Base-by-base conservation (phyloP, 169 alveolate genomes). In the Plasmodium coatneyi region DNA sequence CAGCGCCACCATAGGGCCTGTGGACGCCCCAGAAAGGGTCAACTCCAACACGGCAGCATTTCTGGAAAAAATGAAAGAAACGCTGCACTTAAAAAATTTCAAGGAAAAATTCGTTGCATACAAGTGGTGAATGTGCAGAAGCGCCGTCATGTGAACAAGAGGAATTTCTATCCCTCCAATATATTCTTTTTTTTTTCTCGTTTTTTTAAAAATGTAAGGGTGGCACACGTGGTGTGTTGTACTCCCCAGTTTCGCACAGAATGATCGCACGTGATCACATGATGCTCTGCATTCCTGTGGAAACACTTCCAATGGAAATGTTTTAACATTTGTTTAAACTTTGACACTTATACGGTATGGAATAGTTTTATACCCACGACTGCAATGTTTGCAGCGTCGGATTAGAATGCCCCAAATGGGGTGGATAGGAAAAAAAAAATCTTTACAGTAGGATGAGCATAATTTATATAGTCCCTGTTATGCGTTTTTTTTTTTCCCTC, bases 51-150 rank as follows among this genome's bases (percentile, higher is more conserved):
- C 95, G 25, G 80, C 79, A 28, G 52, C 80, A 12, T 91, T 91
- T 71, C 76, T 91, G 43, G 92, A 82, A 91, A 91, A 91, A 78
- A 91, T 91, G 95, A 91, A 91, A 71, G 83, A 25, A 80, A 72
- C 92, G 43, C 81, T 91, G 56, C 95, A 91, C 80, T 52, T 91
- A 25, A 81, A 91, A 82, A 91, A 91, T 52, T 91, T 91, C 71
- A 91, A 91, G 74, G 95, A 91, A 81, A 91, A 91, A 32, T 91
- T 91, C 22, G 84, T 81, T 70, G 81, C 95, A 43, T 91, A 91
- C 82, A 91, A 91, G 52, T 91, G 95, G 95, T 91, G 82, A 86
- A 74, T 28, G 56, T 5, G 71, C 22, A 14, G 34, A 56, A 7
- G 41, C n/a, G 25, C 87, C 5, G 36, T 49, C 36, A 81, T 54